Conservation (phyloP, 192 early-diverging fungal genomes). For the Entomortierella beljakovae region DNA sequence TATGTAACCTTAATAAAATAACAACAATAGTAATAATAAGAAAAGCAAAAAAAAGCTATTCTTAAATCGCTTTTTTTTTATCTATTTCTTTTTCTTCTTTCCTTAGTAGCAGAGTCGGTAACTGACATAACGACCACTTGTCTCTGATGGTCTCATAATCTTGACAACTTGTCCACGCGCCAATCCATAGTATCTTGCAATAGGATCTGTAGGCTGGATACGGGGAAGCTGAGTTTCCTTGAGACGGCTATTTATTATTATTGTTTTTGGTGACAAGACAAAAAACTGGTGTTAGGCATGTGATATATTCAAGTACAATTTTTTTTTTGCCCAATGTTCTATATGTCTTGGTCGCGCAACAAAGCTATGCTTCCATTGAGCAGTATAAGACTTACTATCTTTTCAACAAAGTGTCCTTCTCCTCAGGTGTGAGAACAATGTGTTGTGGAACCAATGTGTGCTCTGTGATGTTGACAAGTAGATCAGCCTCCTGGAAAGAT, state of each 20-base stretch:
- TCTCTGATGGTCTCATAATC: slow-evolving; percentile 95
- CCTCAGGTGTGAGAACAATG: slow-evolving; percentile 84
- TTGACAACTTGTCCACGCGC: slow-evolving; percentile 90
- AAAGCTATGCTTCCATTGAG: background rate
- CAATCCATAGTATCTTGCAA: slow-evolving; percentile 97
- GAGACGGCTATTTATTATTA: slow-evolving; percentile 82
- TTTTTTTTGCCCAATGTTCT: no score
- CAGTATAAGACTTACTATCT: slow-evolving; percentile 81
- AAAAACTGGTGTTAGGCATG: no score
- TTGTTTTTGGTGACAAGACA: no score
- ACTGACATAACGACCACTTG: slow-evolving; percentile 96
- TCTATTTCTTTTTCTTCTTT: background rate
- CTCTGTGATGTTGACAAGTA: slow-evolving; percentile 97
- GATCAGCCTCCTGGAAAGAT: slow-evolving; percentile 89
- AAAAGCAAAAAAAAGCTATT: no score
- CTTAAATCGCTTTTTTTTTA: background rate
- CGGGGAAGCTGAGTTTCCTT: slow-evolving; percentile 97
- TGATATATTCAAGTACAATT: no score
- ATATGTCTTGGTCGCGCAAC: no score
- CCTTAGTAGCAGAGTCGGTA: slow-evolving; percentile 93
- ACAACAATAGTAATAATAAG: no score
- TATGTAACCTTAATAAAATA: no score
- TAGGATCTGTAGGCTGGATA: slow-evolving; percentile 87
- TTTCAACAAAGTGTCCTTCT: slow-evolving; percentile 90
- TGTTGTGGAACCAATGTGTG: slow-evolving; percentile 97